phyloP scores from a whole-genome alignment of 2,329 filamentous ascomycete genomes.

The Ambrosiella cleistominuta region DNA sequence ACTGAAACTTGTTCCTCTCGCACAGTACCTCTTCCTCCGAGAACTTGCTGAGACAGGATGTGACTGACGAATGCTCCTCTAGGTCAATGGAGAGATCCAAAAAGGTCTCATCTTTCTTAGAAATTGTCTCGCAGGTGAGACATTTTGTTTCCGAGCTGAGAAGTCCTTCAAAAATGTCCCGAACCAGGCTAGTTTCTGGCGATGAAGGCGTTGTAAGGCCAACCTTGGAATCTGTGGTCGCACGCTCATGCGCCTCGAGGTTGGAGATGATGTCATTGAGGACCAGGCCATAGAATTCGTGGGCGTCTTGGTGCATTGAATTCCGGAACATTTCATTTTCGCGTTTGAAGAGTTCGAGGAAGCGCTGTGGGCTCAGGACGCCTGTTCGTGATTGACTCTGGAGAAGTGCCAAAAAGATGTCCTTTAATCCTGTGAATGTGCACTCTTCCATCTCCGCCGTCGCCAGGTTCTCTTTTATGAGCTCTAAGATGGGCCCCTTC shows the following conservation, averaged over 20 bases:
- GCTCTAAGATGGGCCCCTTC: conserved; percentile 69
- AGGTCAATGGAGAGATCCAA: conserved; percentile 90
- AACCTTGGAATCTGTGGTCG: neutral
- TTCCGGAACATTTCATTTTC: conserved; percentile 97
- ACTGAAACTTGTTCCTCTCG: conserved; percentile 97
- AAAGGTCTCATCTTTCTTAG: conserved; percentile 88
- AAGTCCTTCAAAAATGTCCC: conserved; percentile 89
- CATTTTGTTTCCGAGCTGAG: conserved; percentile 93
- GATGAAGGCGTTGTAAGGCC: neutral
- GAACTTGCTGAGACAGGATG: conserved; percentile 85
- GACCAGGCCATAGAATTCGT: conserved; percentile 87
- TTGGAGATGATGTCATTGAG: conserved; percentile 93
- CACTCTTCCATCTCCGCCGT: conserved; percentile 88
- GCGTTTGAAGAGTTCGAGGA: conserved; percentile 80
- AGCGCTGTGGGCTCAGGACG: conserved; percentile 79
- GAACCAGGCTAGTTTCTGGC: conserved; percentile 54
- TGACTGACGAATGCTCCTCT: conserved; percentile 88
- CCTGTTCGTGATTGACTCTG: conserved; percentile 67
- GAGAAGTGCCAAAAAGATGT: conserved; percentile 85
- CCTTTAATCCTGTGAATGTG: conserved; percentile 84
- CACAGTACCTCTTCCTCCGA: conserved; percentile 98
- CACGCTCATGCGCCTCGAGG: conserved; percentile 59
- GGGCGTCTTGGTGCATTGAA: conserved; percentile 94
- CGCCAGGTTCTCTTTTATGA: conserved; percentile 61
- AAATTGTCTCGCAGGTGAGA: conserved; percentile 87